Percentiles rank a stretch among this genome's conserved stretches.
Conservation (phyloP, 2,329 filamentous ascomycete species). For the Epichloe festucae region DNA sequence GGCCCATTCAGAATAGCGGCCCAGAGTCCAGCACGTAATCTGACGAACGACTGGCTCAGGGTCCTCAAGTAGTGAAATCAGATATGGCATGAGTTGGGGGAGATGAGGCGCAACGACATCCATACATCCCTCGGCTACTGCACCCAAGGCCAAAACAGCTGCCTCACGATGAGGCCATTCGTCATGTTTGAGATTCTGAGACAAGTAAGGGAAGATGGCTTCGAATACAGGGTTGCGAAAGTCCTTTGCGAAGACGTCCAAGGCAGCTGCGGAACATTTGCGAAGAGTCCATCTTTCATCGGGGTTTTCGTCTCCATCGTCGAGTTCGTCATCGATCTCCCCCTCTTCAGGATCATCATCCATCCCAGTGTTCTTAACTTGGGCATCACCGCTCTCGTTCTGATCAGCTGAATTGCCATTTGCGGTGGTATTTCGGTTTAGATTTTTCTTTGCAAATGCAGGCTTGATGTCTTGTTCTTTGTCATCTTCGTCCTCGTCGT, state of each 20-base stretch:
- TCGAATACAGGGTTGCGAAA: conserved; percentile 83
- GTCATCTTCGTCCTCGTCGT: conserved; percentile 88
- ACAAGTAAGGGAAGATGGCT: conserved; percentile 83
- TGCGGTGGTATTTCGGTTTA: conserved; percentile 46
- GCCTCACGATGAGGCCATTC: conserved; percentile 92
- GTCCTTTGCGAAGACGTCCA: conserved; percentile 86
- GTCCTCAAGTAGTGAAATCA: conserved; percentile 76
- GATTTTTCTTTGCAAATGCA: conserved; percentile 63
- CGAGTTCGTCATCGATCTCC: conserved; percentile 60
- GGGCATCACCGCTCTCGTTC: conserved; percentile 24
- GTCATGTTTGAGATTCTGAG: conserved; percentile 71
- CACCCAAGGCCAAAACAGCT: conserved; percentile 84
- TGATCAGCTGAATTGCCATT: conserved; percentile 24
- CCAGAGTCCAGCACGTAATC: conserved; percentile 96
- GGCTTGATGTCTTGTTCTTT: conserved; percentile 84
- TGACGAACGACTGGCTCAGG: conserved; percentile 81
- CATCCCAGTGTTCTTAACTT: conserved; percentile 42
- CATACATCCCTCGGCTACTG: conserved; percentile 91
- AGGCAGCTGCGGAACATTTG: conserved; percentile 90
- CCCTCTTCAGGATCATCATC: conserved; percentile 82
- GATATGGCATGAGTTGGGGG: conserved; percentile 77
- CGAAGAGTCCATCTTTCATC: conserved; percentile 91
- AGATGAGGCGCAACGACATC: conserved; percentile 80
- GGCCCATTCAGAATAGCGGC: conserved; percentile 87
- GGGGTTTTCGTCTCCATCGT: conserved; percentile 68